phyloP scores from a whole-genome alignment of 2,329 filamentous ascomycete species.

The Fusarium succisae region DNA sequence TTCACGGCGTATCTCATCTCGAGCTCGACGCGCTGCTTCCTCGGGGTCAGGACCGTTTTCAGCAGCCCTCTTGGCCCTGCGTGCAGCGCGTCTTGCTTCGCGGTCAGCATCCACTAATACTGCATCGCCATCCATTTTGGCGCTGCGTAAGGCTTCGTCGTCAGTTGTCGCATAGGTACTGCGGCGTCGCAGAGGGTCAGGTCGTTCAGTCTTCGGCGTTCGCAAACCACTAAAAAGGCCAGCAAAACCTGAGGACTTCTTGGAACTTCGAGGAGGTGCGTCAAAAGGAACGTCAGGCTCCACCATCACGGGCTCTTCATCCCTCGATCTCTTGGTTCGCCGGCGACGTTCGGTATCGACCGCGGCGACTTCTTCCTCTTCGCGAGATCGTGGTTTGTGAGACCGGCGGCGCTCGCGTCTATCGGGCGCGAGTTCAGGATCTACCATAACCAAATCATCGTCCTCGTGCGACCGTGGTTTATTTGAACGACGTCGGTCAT shows the following conservation, averaged over 20 bases:
- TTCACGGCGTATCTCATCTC: slow-evolving; percentile 66
- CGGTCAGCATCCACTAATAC: slow-evolving; percentile 63
- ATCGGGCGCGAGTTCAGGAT: slow-evolving; percentile 48
- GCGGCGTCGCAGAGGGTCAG: slow-evolving; percentile 55
- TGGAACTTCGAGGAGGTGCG: slow-evolving; percentile 50
- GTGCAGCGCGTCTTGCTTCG: slow-evolving; percentile 70
- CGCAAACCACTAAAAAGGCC: slow-evolving; percentile 71
- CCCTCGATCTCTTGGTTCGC: slow-evolving; percentile 47
- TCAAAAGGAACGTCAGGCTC: slow-evolving; percentile 48
- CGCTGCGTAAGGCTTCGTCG: slow-evolving; percentile 58
- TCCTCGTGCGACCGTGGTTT: slow-evolving; percentile 47
- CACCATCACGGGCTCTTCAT: slow-evolving; percentile 54
- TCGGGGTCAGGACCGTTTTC: slow-evolving; percentile 60
- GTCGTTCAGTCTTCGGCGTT: slow-evolving; percentile 55
- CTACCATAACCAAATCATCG: slow-evolving; percentile 61
- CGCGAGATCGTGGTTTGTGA: slow-evolving; percentile 52
- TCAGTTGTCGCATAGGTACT: slow-evolving; percentile 61
- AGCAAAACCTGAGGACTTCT: slow-evolving; percentile 62
- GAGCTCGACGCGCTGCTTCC: slow-evolving; percentile 64
- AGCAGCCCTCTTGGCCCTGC: slow-evolving; percentile 63
- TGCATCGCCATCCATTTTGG: slow-evolving; percentile 59
- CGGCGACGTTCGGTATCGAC: slow-evolving; percentile 51
- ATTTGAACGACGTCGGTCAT: slow-evolving; percentile 53
- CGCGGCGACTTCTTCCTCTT: slow-evolving; percentile 59
- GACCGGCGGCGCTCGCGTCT: slow-evolving; percentile 51